These are phyloP conservation scores for Thozetella sp. DNA, from an alignment of 495 filamentous ascomycete genomes.

Conservation along the genomic window DNA sequence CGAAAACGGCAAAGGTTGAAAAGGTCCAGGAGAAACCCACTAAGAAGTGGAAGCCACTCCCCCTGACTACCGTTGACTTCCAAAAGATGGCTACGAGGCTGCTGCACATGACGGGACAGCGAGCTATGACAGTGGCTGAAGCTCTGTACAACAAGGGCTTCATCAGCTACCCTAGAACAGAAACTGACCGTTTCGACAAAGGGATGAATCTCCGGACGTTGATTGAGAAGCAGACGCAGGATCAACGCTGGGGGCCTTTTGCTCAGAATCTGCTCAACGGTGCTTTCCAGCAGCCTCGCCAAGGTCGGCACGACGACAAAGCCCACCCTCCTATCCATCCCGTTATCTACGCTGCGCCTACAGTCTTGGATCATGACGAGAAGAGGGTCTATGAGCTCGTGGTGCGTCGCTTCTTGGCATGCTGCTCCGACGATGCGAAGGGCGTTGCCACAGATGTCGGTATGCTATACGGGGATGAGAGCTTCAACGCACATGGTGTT, in stretches of 20 bases:
- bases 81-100: slow-evolving; percentile 93
- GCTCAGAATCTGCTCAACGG: slow-evolving; percentile 79
- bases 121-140: slow-evolving; percentile 89
- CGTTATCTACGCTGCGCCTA: slow-evolving; percentile 71
- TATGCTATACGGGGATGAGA: slow-evolving; percentile 81
- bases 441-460: slow-evolving; percentile 84
- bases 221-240: slow-evolving; percentile 80
- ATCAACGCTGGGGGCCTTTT: slow-evolving; percentile 77
- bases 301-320: slow-evolving; percentile 88
- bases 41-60: slow-evolving; percentile 90
- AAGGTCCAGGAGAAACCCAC: slow-evolving; percentile 89
- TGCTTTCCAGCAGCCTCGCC: slow-evolving; percentile 77
- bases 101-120: slow-evolving; percentile 80
- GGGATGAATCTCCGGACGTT: slow-evolving; percentile 83
- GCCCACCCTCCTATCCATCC: slow-evolving; percentile 98
- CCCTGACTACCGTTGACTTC: slow-evolving; percentile 96
- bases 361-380: slow-evolving; percentile 65
- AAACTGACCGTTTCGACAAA: slow-evolving; percentile 94
- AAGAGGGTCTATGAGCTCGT: slow-evolving; percentile 91
- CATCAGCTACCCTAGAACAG: slow-evolving; percentile 95
- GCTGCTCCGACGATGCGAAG: slow-evolving; percentile 92
- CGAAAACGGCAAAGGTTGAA: slow-evolving; percentile 76
- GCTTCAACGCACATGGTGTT: slow-evolving; percentile 78
- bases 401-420: slow-evolving; percentile 90
- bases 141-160: slow-evolving; percentile 90